These are phyloP conservation scores for Colletotrichum sp. DNA, from an alignment of 2,329 filamentous ascomycete genomes.

Conservation along the genomic window DNA sequence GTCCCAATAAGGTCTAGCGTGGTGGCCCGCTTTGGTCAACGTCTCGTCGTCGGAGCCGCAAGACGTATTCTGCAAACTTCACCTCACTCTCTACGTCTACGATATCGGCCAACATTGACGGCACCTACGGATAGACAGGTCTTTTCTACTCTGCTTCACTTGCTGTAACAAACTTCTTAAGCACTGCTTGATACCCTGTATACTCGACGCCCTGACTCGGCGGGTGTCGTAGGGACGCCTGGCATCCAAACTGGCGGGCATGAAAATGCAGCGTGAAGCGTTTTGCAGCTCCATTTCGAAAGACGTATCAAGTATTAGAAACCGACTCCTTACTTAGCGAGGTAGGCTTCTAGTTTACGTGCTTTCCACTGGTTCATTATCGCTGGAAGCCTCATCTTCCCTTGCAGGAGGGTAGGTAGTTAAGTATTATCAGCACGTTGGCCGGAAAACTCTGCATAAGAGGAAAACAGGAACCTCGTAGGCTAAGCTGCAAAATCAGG, in stretches of 20 bases:
- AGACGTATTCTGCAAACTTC: neutral
- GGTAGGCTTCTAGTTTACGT: neutral
- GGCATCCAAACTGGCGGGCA: neutral
- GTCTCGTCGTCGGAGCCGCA: neutral
- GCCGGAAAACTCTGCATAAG: neutral
- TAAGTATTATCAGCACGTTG: neutral
- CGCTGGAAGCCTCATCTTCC: neutral
- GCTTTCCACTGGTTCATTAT: neutral
- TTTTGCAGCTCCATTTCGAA: neutral
- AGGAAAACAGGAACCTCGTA: neutral
- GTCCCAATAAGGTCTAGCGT: neutral
- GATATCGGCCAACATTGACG: neutral
- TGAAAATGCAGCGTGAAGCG: neutral
- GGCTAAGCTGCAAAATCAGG: neutral
- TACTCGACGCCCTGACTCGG: neutral
- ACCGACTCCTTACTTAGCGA: neutral
- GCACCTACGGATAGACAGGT: neutral
- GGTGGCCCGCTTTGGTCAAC: neutral
- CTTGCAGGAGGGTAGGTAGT: neutral
- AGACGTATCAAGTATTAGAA: neutral
- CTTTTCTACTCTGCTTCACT: neutral
- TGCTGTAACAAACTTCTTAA: neutral
- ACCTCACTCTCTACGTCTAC: neutral
- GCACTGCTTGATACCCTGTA: neutral
- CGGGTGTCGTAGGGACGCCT: neutral